Evolutionary conservation across 176 grass and related monocot genomes (phyloP).

Genomic region (Oryza rufipogon): DNA sequence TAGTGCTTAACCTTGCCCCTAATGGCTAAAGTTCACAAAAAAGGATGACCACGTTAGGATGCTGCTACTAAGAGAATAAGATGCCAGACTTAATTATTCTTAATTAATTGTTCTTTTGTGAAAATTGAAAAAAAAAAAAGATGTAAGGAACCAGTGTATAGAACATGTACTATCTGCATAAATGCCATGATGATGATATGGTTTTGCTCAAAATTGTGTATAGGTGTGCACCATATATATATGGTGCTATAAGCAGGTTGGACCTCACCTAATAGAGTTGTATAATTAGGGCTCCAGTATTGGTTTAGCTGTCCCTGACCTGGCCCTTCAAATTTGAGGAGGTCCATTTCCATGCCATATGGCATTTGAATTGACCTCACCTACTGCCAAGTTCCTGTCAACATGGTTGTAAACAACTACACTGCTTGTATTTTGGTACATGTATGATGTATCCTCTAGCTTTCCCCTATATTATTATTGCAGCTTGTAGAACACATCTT

Average conservation of each 20-base stretch:
- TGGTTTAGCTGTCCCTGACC: constrained; percentile 47
- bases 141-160: background rate
- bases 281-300: constrained; percentile 38
- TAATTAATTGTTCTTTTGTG: background rate
- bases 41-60: background rate
- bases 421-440: constrained; percentile 14
- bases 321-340: constrained; percentile 32
- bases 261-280: constrained; percentile 35
- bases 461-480: constrained; percentile 9
- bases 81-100: constrained; percentile 6
- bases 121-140: background rate
- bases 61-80: constrained; percentile 15
- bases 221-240: constrained; percentile 1
- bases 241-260: constrained; percentile 33
- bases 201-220: constrained; percentile 2
- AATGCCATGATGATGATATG: background rate
- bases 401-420: constrained; percentile 41
- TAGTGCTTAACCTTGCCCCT: constrained; percentile 5
- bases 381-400: constrained; percentile 48
- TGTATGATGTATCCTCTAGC: constrained; percentile 15
- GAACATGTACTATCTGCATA: background rate
- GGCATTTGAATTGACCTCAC: constrained; percentile 44
- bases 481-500: constrained; percentile 10
- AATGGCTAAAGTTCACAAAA: constrained; percentile 13
- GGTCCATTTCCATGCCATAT: constrained; percentile 42